phyloP scores from a whole-genome alignment of 1,284 basidiomycete genomes.

The Marasmius tenuissimus region DNA sequence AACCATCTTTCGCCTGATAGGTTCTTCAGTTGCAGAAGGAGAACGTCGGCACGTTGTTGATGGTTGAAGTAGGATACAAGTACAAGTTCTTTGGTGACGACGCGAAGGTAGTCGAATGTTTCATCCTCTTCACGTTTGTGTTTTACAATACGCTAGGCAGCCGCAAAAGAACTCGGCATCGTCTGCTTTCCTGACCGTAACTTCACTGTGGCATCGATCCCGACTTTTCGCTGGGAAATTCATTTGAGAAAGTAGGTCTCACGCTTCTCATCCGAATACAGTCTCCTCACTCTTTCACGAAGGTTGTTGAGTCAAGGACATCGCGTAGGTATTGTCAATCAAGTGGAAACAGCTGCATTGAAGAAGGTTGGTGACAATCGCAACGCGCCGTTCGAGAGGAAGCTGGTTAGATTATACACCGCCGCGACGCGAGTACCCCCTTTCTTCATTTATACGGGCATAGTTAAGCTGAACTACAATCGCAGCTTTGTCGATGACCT shows the following conservation, averaged over 20 bases:
- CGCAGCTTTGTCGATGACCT: slow-evolving; percentile 73
- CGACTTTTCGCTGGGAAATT: slow-evolving; percentile 77
- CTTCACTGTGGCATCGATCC: slow-evolving; percentile 83
- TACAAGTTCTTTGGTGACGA: slow-evolving; percentile 90
- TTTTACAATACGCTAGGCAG: slow-evolving; percentile 51
- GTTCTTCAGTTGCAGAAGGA: slow-evolving; percentile 71
- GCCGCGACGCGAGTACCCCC: slow-evolving; percentile 75
- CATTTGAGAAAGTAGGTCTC: slow-evolving; percentile 81
- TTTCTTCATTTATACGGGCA: slow-evolving; percentile 1
- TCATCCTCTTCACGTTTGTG: slow-evolving; percentile 2
- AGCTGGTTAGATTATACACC: slow-evolving; percentile 84
- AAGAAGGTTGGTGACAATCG: slow-evolving; percentile 89
- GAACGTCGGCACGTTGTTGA: slow-evolving; percentile 75
- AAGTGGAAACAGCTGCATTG: slow-evolving; percentile 92
- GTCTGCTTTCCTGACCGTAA: slow-evolving; percentile 78
- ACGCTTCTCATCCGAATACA: slow-evolving; percentile 1
- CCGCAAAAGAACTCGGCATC: slow-evolving; percentile 82
- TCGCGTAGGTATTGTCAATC: slow-evolving; percentile 91
- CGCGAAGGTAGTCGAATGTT: slow-evolving; percentile 56
- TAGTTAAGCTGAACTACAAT: slow-evolving; percentile 5
- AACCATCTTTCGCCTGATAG: slow-evolving; percentile 29
- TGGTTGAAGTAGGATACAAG: slow-evolving; percentile 90
- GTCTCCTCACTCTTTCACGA: neutral
- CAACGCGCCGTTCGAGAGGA: slow-evolving; percentile 80
- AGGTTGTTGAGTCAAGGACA: slow-evolving; percentile 86